A percentile compares a stretch with the other conserved stretches of the same genome.
Evolutionary conservation across 169 alveolate genomes (phyloP).

Genomic region (Besnoitia besnoiti): DNA sequence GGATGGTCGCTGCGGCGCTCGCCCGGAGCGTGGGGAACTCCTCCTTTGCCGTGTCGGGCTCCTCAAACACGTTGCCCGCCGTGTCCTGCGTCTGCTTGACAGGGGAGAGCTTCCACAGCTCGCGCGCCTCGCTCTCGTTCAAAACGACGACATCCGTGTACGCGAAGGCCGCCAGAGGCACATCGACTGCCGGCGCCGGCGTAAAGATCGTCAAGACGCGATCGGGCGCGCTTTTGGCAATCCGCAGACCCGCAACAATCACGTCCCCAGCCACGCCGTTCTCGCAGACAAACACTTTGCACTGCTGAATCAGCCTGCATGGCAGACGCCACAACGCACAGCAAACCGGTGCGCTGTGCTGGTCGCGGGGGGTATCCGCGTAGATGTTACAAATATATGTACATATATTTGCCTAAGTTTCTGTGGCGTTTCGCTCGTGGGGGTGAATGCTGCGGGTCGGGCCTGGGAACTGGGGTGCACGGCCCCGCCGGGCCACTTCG

Average conservation of each 20-base stretch:
- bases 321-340: not conserved
- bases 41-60: conserved; percentile 2
- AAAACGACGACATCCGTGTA: conserved; percentile 60
- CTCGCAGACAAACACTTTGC: conserved; percentile 64
- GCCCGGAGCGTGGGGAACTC: not conserved
- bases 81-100: not conserved
- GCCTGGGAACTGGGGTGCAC: too few species aligned
- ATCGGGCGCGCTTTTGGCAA: conserved; percentile 60
- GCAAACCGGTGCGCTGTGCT: too few species aligned
- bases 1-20: not conserved
- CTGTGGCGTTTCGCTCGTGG: too few species aligned
- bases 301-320: conserved; percentile 51
- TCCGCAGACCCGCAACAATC: conserved; percentile 57
- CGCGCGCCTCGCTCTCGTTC: conserved; percentile 62
- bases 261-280: conserved; percentile 61
- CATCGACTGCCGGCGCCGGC: conserved; percentile 67
- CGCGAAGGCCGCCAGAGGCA: conserved; percentile 64
- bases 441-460: too few species aligned
- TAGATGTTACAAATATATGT: too few species aligned
- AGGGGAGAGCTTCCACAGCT: conserved; percentile 16
- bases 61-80: conserved; percentile 18
- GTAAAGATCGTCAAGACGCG: conserved; percentile 61
- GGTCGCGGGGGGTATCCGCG: too few species aligned
- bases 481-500: too few species aligned
- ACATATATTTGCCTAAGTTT: too few species aligned